A percentile compares a stretch with the other conserved stretches of the same genome.
Evolutionary conservation across 176 grass and related monocot species (phyloP).

Genomic region (Oryza glaberrima): DNA sequence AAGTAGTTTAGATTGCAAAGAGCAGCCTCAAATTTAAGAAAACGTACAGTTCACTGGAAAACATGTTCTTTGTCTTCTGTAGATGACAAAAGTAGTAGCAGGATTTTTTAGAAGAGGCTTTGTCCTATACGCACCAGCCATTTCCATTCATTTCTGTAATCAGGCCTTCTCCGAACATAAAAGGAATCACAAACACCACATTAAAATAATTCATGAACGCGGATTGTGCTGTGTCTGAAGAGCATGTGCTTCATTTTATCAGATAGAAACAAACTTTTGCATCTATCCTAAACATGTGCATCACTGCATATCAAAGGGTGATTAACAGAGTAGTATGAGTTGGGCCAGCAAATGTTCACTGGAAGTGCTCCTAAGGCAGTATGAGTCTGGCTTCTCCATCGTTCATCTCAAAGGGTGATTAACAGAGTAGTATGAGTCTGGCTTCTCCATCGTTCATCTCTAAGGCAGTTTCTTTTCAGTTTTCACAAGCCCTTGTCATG

Average conservation of each 20-base stretch:
- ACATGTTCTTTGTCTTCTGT: constrained; percentile 10
- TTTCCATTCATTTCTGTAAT: not conserved
- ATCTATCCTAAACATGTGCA: not conserved
- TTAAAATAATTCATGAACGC: not conserved
- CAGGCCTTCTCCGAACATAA: not conserved
- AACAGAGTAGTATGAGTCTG: not conserved
- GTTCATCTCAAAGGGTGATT: too few relatives aligned
- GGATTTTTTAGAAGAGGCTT: not conserved
- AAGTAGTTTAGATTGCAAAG: not conserved
- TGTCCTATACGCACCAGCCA: not conserved
- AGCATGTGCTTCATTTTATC: too few relatives aligned
- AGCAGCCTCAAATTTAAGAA: not conserved
- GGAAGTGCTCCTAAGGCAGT: not conserved
- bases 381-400: not conserved
- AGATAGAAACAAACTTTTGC: not conserved
- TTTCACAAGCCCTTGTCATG: not conserved
- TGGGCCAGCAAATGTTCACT: not conserved
- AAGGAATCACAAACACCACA: constrained; percentile 15
- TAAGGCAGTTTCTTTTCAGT: not conserved
- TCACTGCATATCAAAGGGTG: not conserved
- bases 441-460: not conserved
- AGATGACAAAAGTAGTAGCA: not conserved
- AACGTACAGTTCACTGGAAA: not conserved
- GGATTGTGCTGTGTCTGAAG: too few relatives aligned
- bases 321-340: not conserved